A percentile compares a stretch with the other conserved stretches of the same genome.
Conservation (phyloP, 2,329 filamentous ascomycete genomes). For the Albophoma yamanashiensis region DNA sequence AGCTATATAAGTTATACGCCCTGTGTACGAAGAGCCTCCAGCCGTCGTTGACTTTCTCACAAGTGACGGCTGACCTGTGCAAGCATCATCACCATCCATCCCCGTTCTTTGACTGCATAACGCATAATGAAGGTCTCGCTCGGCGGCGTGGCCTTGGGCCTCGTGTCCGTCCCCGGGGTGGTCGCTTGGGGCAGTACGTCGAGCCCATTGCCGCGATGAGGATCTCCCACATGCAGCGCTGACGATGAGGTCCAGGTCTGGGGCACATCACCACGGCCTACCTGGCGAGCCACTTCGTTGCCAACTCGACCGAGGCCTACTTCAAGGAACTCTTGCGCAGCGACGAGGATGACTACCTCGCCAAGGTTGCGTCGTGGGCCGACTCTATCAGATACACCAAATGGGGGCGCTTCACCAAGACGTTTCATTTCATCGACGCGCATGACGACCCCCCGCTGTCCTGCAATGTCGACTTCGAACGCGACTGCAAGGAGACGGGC, state of each 20-base stretch:
- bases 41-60: background rate
- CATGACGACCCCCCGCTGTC: conserved; percentile 47
- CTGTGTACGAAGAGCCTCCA: background rate
- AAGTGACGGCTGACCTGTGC: background rate
- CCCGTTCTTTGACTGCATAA: background rate
- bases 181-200: conserved; percentile 32
- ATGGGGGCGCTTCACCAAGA: conserved; percentile 49
- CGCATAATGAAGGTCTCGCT: conserved; percentile 20
- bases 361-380: conserved; percentile 55
- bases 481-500: conserved; percentile 52
- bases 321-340: conserved; percentile 48
- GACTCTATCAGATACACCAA: conserved; percentile 55
- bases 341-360: conserved; percentile 46
- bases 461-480: conserved; percentile 46
- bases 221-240: conserved; percentile 3
- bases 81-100: background rate
- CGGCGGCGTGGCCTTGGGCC: conserved; percentile 16
- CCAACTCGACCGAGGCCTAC: conserved; percentile 41
- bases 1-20: background rate
- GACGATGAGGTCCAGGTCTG: conserved; percentile 31
- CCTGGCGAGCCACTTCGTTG: conserved; percentile 49
- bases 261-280: conserved; percentile 58
- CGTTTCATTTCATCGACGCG: conserved; percentile 61
- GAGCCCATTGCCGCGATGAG: background rate
- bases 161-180: conserved; percentile 21